Conservation (phyloP, 2,329 filamentous ascomycete genomes). For the Cladophialophora bantiana region DNA sequence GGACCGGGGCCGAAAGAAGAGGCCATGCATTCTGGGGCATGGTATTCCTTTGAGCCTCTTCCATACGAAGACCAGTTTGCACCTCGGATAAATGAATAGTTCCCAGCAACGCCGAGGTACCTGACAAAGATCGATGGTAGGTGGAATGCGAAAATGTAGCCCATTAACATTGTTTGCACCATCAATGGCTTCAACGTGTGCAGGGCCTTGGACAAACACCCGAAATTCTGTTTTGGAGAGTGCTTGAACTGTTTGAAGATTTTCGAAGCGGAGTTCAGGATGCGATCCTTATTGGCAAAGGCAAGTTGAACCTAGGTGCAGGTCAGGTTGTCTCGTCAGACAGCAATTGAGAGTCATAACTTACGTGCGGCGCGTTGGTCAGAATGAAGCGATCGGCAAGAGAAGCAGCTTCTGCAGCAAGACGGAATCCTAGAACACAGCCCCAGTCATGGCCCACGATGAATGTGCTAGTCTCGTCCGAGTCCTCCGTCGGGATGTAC, state of each 20-base stretch:
- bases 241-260: conserved; percentile 59
- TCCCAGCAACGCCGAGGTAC: conserved; percentile 57
- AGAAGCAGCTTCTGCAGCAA: conserved; percentile 65
- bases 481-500: conserved; percentile 47
- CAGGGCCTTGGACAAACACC: conserved; percentile 54
- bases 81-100: conserved; percentile 56
- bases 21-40: conserved; percentile 58
- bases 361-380: conserved; percentile 61
- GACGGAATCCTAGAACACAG: conserved; percentile 58
- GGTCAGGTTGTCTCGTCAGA: conserved; percentile 4
- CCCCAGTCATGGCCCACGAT: conserved; percentile 65
- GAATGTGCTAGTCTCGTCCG: conserved; percentile 48
- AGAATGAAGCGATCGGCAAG: conserved; percentile 64
- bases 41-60: conserved; percentile 44
- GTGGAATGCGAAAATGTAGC: conserved; percentile 64
- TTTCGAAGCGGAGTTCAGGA: conserved; percentile 54
- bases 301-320: conserved; percentile 50
- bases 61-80: conserved; percentile 51
- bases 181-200: conserved; percentile 55
- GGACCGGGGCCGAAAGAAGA: conserved; percentile 59
- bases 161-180: conserved; percentile 57
- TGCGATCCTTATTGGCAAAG: conserved; percentile 51
- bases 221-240: conserved; percentile 53
- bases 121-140: conserved; percentile 56
- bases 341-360: conserved; percentile 37